Base-by-base conservation (phyloP, 2,329 filamentous ascomycete genomes). In the Colletotrichum sublineola region DNA sequence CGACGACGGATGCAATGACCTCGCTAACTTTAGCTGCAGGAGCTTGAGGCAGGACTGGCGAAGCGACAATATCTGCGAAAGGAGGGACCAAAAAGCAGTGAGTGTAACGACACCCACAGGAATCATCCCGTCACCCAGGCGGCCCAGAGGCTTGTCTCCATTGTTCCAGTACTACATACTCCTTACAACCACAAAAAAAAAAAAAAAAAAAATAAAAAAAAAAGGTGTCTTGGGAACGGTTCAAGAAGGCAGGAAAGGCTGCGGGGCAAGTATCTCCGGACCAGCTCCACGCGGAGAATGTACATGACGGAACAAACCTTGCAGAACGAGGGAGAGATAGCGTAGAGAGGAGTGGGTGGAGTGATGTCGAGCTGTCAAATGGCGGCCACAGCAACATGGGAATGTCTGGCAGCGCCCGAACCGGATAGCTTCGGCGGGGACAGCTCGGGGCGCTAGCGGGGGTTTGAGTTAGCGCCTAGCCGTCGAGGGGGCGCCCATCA, bases 351-450 rank as follows among this genome's bases (percentile, higher is more conserved):
- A 31, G 44, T 14, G 33, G 33, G 44, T 14, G 33, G 33, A 24
- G 36, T 52, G 44, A 5, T 60, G 44, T 66, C 53, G 29, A 60
- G 67, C 67, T 56, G 44, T 44, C 60, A 62, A 62, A 62, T 29
- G 44, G 46, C 58, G 58, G 20, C 42, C 61, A 52, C 61, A 50
- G 48, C 61, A 56, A 53, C 61, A 63, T 62, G 60, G 60, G 60
- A 62, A 62, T 50, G 60, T 62, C 38, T 62, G 60, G 60, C 60
- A 38, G 29, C 31, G 24, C 58, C 69, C 52, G 52, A 60, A 68
- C 67, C 69, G 69, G 69, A 68, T 63, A 68, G 69, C 66, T 69
- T 63, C 36, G 69, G 66, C 53, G 69, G 69, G 69, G 69, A 31
- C 65, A 64, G 53, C 60, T 42, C 46, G 40, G 33, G 31, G 58